A percentile compares a stretch with the other conserved stretches of the same genome.
Evolutionary conservation across 257 asterid species (phyloP).

Genomic region (Craterostigma plantagineum): DNA sequence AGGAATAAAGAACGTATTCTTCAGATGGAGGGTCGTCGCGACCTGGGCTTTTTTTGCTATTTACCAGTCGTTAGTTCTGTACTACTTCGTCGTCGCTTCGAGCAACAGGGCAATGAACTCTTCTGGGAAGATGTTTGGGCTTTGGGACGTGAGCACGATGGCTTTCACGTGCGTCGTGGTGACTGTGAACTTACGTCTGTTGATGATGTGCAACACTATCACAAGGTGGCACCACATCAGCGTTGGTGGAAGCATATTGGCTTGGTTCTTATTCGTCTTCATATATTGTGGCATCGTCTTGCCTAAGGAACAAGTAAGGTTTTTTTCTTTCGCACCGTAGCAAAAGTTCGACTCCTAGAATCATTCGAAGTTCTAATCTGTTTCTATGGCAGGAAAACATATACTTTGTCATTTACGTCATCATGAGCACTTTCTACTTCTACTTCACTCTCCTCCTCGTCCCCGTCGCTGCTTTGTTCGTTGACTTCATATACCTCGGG

Average conservation of each 20-base stretch:
- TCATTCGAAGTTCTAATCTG: slow-evolving; percentile 6
- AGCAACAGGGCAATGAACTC: slow-evolving; percentile 54
- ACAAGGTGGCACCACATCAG: slow-evolving; percentile 94
- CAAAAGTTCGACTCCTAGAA: too few species aligned
- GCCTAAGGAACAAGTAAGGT: slow-evolving; percentile 68
- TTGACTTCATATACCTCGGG: slow-evolving; percentile 88
- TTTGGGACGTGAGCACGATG: slow-evolving; percentile 98
- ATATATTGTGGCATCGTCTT: slow-evolving; percentile 67
- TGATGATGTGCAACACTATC: slow-evolving; percentile 89
- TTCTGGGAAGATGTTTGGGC: slow-evolving; percentile 81
- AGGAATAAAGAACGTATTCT: slow-evolving; percentile 77
- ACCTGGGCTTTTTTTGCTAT: slow-evolving; percentile 89
- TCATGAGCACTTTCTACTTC: slow-evolving; percentile 84
- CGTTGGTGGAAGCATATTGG: slow-evolving; percentile 85
- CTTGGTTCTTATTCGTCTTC: slow-evolving; percentile 76
- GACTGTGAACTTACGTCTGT: slow-evolving; percentile 92
- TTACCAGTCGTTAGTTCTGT: slow-evolving; percentile 62
- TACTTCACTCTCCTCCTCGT: slow-evolving; percentile 65
- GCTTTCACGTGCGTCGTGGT: slow-evolving; percentile 84
- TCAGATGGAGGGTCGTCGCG: slow-evolving; percentile 88
- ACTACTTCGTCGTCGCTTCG: slow-evolving; percentile 54
- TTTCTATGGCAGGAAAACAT: slow-evolving; percentile 58
- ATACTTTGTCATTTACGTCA: slow-evolving; percentile 71
- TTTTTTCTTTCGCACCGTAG: slow-evolving; percentile 1
- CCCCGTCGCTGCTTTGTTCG: slow-evolving; percentile 81